Conservation (phyloP, 2,329 filamentous ascomycete species). For the Leptographium radiaticola region DNA sequence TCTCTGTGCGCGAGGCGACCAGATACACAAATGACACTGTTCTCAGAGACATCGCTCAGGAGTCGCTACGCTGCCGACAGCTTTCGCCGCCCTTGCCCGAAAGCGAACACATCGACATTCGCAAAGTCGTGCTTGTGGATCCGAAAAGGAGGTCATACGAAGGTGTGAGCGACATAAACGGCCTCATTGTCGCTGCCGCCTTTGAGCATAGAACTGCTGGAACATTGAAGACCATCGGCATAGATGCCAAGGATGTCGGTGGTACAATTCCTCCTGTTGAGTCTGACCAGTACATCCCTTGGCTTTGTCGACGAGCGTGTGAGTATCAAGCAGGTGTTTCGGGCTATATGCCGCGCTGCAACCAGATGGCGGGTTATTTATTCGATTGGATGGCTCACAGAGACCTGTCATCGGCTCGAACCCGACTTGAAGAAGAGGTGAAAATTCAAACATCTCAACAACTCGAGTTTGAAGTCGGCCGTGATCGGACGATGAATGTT, state of each 20-base stretch:
- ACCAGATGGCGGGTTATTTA: not conserved
- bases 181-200: not conserved
- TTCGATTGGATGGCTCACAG: not conserved
- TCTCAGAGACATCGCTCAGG: not conserved
- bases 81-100: not conserved
- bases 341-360: not conserved
- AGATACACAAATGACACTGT: not conserved
- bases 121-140: not conserved
- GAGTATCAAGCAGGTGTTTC: not conserved
- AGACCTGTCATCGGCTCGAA: not conserved
- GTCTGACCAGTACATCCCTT: not conserved
- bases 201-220: not conserved
- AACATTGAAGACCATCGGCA: not conserved
- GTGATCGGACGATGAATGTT: not conserved
- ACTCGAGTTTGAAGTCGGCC: not conserved
- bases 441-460: not conserved
- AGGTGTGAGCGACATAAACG: not conserved
- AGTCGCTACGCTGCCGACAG: not conserved
- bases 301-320: slow-evolving; percentile 1
- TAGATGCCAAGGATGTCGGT: not conserved
- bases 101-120: not conserved
- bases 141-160: not conserved
- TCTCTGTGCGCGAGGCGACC: not conserved
- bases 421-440: not conserved
- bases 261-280: not conserved